Evolutionary conservation across 1,139 yeast genomes (phyloP).

Genomic region (Lodderomyces parapsilosis): DNA sequence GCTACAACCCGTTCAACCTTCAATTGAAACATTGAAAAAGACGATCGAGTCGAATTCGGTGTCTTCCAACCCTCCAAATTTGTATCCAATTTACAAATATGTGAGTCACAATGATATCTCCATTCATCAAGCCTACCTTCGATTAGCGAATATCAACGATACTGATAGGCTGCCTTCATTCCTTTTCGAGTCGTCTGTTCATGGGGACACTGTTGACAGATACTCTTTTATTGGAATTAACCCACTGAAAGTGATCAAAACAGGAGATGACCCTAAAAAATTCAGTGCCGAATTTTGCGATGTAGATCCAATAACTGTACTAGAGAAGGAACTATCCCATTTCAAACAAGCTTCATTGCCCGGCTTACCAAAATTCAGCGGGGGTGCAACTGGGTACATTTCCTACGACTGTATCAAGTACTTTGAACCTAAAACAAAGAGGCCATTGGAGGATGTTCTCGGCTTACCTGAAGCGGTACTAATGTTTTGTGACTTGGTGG

Average conservation of each 20-base stretch:
- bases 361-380: slow-evolving; percentile 80
- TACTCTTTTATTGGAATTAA: slow-evolving; percentile 87
- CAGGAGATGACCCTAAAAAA: slow-evolving; percentile 53
- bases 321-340: slow-evolving; percentile 69
- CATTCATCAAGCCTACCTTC: slow-evolving; percentile 87
- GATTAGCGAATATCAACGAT: slow-evolving; percentile 71
- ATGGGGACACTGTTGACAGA: slow-evolving; percentile 86
- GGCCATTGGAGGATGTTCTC: slow-evolving; percentile 73
- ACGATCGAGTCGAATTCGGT: slow-evolving; percentile 41
- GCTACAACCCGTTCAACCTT: slow-evolving; percentile 54
- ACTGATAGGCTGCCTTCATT: slow-evolving; percentile 65
- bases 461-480: slow-evolving; percentile 86
- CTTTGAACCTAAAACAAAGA: slow-evolving; percentile 86
- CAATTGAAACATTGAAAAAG: slow-evolving; percentile 47
- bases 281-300: slow-evolving; percentile 36
- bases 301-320: slow-evolving; percentile 73
- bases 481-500: slow-evolving; percentile 86
- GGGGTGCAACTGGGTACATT: slow-evolving; percentile 95
- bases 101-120: slow-evolving; percentile 77
- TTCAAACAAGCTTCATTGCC: slow-evolving; percentile 73
- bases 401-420: slow-evolving; percentile 96
- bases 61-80: slow-evolving; percentile 40
- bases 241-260: slow-evolving; percentile 77
- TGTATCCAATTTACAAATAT: slow-evolving; percentile 78
- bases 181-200: slow-evolving; percentile 81